Evolutionary conservation across 257 asterid species (phyloP).

Genomic region (Solanum etuberosum): DNA sequence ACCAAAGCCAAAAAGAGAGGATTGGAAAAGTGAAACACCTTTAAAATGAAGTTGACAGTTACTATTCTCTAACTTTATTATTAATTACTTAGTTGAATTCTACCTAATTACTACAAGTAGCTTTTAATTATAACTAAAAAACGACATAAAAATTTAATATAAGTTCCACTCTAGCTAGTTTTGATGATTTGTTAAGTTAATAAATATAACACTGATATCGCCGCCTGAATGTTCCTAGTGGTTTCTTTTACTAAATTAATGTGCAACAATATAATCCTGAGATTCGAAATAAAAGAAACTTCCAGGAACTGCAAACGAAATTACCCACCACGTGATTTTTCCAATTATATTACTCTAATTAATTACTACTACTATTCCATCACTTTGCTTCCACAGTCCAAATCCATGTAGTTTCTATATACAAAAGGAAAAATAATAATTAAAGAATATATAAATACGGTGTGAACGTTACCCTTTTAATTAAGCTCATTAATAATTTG

Average conservation of each 20-base stretch:
- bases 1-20: not conserved
- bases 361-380: not conserved
- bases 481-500: not conserved
- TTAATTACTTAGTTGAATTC: not conserved
- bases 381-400: slow-evolving; percentile 7
- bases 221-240: slow-evolving; percentile 16
- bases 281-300: slow-evolving; percentile 22
- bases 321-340: slow-evolving; percentile 39
- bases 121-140: not conserved
- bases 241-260: not conserved
- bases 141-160: not conserved
- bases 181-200: not conserved
- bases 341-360: not conserved
- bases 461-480: not conserved
- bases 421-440: not conserved
- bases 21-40: not conserved
- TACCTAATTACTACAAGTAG: not conserved
- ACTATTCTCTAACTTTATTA: not conserved
- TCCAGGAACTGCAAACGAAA: slow-evolving; percentile 62
- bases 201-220: slow-evolving; percentile 21
- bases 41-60: not conserved
- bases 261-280: slow-evolving; percentile 39
- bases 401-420: not conserved
- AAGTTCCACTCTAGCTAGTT: not conserved
- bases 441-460: not conserved